Evolutionary conservation across 768 basidiomycete genomes (phyloP), one percentile per base, ranked within the genome.

Genomic region (Russula abietina): DNA sequence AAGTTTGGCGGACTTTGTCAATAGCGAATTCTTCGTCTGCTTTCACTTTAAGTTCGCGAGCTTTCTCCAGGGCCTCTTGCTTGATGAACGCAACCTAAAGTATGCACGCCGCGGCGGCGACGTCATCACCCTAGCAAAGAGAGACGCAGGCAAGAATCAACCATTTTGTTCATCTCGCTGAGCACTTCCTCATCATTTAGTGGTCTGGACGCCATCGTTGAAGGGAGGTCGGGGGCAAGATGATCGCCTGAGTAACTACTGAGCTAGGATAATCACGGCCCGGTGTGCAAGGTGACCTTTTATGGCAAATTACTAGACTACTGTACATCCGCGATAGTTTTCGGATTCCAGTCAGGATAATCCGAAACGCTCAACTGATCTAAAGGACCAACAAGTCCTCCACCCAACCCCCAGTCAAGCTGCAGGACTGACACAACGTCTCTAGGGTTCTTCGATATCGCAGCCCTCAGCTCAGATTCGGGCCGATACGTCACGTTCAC

Each of bases 111-210:
- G 60, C 50, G 43, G 59, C 50, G 49, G 45, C 50, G 32, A 36
- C 33, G 60, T 46, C 28, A 58, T 28, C 30, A 45, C 46, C 11
- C 64, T 51, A 61, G 58, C 54, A 36, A 16, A 55, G 52, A 73
- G 81, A 58, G 6, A 57, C 3, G 43, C 8, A 1, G 11, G 19
- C 5, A 36, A 26, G 30, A 53, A 39, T 51, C 41, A 60, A 94
- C 96, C 96, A 98, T 98, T 85, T 98, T 98, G 79, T 93, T 95
- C 91, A 98, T 93, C 81, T 98, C 96, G 71, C 78, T 89, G 70
- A 93, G 80, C 22, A 98, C 95, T 75, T 98, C 96, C 69, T 94
- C 92, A 68, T 98, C 96, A 71, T 93, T 94, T 62, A 96, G 77
- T 28, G 93, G 82, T 67, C 91, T 80, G 51, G 86, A 82, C 66